A percentile compares a stretch with the other conserved stretches of the same genome.
These are phyloP conservation scores for Aspergillus affinis DNA, from an alignment of 495 filamentous ascomycete species.

Conservation along the genomic window DNA sequence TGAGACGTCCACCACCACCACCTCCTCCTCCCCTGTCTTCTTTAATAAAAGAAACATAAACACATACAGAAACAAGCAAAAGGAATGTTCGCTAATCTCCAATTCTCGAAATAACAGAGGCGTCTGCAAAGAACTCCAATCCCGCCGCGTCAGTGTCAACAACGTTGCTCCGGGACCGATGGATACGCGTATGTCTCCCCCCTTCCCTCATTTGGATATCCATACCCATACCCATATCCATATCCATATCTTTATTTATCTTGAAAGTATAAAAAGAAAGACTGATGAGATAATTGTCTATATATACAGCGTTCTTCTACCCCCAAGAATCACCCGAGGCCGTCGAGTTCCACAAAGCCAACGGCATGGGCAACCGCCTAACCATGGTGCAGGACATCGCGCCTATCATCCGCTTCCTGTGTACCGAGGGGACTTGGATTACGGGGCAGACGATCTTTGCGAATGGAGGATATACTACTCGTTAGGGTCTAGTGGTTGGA, in stretches of 20 bases:
- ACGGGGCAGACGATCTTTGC: conserved; percentile 44
- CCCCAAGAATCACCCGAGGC: conserved; percentile 34
- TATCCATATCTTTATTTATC: too few relatives aligned
- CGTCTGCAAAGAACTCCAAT: conserved; percentile 40
- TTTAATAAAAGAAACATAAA: too few relatives aligned
- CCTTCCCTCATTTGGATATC: not conserved
- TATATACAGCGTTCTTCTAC: conserved; percentile 34
- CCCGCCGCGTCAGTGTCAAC: conserved; percentile 36
- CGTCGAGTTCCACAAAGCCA: conserved; percentile 33
- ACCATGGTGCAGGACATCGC: conserved; percentile 37
- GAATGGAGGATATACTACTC: conserved; percentile 41
- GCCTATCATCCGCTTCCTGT: conserved; percentile 38
- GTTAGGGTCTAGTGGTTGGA: too few relatives aligned
- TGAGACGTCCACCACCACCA: too few relatives aligned
- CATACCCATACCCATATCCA: too few relatives aligned
- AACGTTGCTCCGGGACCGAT: conserved; percentile 40
- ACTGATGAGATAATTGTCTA: too few relatives aligned
- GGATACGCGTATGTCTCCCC: conserved; percentile 38
- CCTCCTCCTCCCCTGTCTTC: too few relatives aligned
- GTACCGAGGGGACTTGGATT: conserved; percentile 38
- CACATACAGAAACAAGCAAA: not conserved
- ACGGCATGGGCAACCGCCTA: conserved; percentile 34
- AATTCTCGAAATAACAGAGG: conserved; percentile 14
- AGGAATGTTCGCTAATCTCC: not conserved
- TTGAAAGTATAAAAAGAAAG: too few relatives aligned